Base-by-base conservation (phyloP, 495 filamentous ascomycete species). In the Entonaema liquescens region DNA sequence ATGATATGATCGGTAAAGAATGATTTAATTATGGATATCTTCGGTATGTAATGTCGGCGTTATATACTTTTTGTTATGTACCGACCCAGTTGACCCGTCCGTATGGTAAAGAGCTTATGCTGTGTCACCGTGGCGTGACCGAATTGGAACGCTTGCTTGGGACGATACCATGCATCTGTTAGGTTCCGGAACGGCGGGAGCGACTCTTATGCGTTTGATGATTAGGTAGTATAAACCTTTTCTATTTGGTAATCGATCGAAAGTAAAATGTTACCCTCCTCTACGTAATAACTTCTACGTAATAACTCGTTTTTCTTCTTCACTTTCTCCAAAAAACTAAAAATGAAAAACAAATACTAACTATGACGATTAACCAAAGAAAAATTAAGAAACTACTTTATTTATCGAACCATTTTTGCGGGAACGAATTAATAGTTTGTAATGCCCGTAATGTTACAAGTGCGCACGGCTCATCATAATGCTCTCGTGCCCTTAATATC, bases 71-170 rank as follows among this genome's bases (percentile, higher is more conserved):
- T 29, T 29, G 4, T 7, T 25, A 42, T 54, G 38, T 49, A 49
- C 42, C 26, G 26, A 44, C 25, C 56, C 56, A 28, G 19, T 36
- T 44, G 56, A 59, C 56, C 56, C 26, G 64, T 55, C 36, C 64
- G 57, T 67, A 47, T 25, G 64, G 56, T 67, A 56, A 42, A 56
- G 62, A 42, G 36, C 13, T 53, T 66, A 71, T 71, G 68, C 58
- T 62, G 68, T 71, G 68, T 59, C 38, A 71, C 68, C 26, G 13
- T 66, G 68, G 68, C 62, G 50, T 55, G 54, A 58, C 57, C 67
- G 54, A 59, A 56, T 55, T 67, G 63, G 63, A 57, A 57, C 13
- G 56, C 21, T 42, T 55, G 31, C 15, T 29, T 66, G 47, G 55
- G 55, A 57, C 40, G 31, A 42, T 38, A 29, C 54, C 56, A 59